Evolutionary conservation across 768 basidiomycete genomes (phyloP).

Genomic region (Russula brevipes): DNA sequence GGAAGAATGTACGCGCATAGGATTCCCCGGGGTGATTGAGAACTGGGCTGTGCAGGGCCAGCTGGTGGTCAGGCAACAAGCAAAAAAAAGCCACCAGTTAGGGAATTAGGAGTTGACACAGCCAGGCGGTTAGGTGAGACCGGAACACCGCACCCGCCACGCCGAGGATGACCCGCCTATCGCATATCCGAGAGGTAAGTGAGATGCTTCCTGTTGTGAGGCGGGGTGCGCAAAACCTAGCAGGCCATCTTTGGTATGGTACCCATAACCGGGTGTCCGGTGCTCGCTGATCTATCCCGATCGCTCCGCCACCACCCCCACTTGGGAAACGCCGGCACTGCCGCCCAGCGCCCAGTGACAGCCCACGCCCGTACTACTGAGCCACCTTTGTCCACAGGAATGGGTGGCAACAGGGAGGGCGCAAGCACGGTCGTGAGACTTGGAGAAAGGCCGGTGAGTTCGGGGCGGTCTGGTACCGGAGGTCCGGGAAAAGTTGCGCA

Average conservation of each 20-base stretch:
- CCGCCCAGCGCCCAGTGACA: background rate
- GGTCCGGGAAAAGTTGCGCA: background rate
- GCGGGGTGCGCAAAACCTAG: background rate
- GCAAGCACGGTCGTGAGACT: background rate
- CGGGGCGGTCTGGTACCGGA: conserved; percentile 1
- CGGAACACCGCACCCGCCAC: too few species aligned
- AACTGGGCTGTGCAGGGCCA: background rate
- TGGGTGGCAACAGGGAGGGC: background rate
- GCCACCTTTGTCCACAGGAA: background rate
- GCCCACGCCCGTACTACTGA: background rate
- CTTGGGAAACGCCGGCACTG: background rate
- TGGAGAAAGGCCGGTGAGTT: background rate
- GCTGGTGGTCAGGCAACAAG: background rate
- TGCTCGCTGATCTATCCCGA: background rate
- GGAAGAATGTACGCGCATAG: background rate
- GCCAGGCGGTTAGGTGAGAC: background rate
- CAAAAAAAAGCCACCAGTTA: background rate
- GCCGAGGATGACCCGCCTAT: too few species aligned
- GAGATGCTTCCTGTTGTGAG: background rate
- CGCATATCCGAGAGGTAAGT: background rate
- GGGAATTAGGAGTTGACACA: background rate
- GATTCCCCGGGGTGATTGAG: background rate
- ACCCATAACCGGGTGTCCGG: background rate
- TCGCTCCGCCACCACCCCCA: background rate
- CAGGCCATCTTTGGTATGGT: background rate